phyloP scores from a whole-genome alignment of 2,329 filamentous ascomycete species.

The Beauveria asiatica region DNA sequence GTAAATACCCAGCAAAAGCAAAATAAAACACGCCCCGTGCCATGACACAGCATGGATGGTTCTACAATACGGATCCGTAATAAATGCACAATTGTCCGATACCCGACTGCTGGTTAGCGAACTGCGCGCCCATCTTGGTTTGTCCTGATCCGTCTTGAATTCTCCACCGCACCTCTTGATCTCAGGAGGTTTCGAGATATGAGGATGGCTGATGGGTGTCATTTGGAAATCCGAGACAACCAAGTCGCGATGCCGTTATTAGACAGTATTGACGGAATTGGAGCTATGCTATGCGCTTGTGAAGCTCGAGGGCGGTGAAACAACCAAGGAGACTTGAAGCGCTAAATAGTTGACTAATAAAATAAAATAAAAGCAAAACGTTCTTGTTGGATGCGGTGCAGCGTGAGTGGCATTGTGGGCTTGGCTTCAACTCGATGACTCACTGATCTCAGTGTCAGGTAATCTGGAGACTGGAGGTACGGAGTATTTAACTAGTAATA shows the following conservation, averaged over 20 bases:
- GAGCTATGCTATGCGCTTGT: background rate
- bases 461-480: too few species aligned
- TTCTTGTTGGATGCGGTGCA: background rate
- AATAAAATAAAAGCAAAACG: background rate
- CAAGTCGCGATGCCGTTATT: background rate
- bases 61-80: too few species aligned
- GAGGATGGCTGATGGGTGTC: too few species aligned
- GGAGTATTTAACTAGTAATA: background rate
- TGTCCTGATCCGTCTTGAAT: background rate
- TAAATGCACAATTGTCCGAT: background rate
- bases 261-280: background rate
- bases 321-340: background rate
- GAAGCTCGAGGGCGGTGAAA: slow-evolving; percentile 2
- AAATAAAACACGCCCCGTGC: background rate
- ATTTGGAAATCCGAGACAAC: background rate
- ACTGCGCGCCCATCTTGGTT: background rate
- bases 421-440: background rate
- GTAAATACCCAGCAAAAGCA: background rate
- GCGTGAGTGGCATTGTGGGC: slow-evolving; percentile 7
- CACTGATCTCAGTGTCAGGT: background rate
- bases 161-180: background rate
- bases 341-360: too few species aligned
- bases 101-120: background rate
- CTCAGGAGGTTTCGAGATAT: too few species aligned
- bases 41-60: background rate